phyloP scores from a whole-genome alignment of 495 filamentous ascomycete species.

The Lasiosphaeria hispida region DNA sequence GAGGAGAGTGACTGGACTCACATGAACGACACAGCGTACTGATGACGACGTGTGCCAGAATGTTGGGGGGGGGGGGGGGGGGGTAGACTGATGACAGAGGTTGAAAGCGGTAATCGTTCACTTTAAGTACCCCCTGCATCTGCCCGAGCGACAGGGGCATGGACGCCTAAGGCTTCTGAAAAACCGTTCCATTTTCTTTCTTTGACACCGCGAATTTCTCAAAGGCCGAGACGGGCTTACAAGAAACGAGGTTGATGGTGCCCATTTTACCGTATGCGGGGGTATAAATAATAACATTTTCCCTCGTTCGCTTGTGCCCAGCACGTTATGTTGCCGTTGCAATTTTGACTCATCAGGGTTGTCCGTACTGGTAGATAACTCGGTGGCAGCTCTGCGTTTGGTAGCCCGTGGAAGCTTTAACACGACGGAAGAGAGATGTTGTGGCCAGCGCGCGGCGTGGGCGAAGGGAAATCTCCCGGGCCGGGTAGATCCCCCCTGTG shows the following conservation, averaged over 20 bases:
- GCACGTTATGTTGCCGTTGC: too few species aligned
- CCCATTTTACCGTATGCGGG: neutral
- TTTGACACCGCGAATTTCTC: neutral
- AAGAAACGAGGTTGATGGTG: neutral
- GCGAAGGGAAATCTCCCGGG: conserved; percentile 2
- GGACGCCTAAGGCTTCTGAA: neutral
- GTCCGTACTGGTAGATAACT: too few species aligned
- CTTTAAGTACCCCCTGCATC: neutral
- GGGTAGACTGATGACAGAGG: too few species aligned
- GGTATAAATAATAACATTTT: neutral
- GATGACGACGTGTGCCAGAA: too few species aligned
- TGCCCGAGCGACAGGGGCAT: neutral
- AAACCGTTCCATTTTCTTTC: neutral
- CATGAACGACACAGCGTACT: too few species aligned
- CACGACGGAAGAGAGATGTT: neutral
- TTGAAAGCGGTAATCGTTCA: too few species aligned
- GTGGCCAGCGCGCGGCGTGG: neutral
- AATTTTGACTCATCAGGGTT: too few species aligned
- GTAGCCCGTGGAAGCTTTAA: neutral
- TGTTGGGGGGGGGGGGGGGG: too few species aligned
- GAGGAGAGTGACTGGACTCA: too few species aligned
- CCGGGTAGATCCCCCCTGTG: conserved; percentile 23
- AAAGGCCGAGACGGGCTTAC: neutral
- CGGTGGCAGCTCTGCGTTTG: too few species aligned
- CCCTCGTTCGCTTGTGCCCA: neutral